Evolutionary conservation across 352 stramenopile species (phyloP), one percentile per base, ranked within the genome.

Genomic region (Phytophthora foliorum): DNA sequence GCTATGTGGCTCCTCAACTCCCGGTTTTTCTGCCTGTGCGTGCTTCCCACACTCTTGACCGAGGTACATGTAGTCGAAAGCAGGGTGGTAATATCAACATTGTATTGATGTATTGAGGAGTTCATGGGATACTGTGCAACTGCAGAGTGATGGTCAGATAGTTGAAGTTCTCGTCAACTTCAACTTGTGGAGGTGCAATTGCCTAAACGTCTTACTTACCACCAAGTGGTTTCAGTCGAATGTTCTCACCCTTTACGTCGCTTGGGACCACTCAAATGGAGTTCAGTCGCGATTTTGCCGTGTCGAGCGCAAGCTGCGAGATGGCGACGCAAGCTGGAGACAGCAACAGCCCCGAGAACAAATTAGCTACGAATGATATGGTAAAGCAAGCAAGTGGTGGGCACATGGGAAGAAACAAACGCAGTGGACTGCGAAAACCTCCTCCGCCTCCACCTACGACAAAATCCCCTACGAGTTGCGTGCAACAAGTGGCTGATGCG

Each of bases 401-500:
- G 11, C 11, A 22, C 39, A 9, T 31, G 14, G 11, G 17, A 6
- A 17, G n/a, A n/a, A 19, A 4, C 24, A 61, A 42, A 16, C n/a
- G 9, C 27, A 50, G 44, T 25, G 29, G 24, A 42, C 13, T 34
- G 4, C 34, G 6, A 21, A 31, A 42, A 16, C 38, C 48, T 19
- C 50, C 34, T 42, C 49, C 52, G 27, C 27, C 45, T 39, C 44
- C 25, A 17, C 19, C 27, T 11, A 13, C 21, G 8, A 14, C n/a
- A 6, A 52, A 48, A 6, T 17, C 4, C 50, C 17, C 39, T 44
- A 38, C 24, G 3, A 51, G 31, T 19, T 64, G 45, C 14, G 27
- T 29, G 4, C 53, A 88, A 58, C 63, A 85, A 53, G 75, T 77
- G 9, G 73, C 77, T 13, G 77, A 81, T 58, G 69, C 67, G 10